These are phyloP conservation scores for Sordariomycetes sp. DNA, from an alignment of 2,329 filamentous ascomycete species.

Conservation along the genomic window DNA sequence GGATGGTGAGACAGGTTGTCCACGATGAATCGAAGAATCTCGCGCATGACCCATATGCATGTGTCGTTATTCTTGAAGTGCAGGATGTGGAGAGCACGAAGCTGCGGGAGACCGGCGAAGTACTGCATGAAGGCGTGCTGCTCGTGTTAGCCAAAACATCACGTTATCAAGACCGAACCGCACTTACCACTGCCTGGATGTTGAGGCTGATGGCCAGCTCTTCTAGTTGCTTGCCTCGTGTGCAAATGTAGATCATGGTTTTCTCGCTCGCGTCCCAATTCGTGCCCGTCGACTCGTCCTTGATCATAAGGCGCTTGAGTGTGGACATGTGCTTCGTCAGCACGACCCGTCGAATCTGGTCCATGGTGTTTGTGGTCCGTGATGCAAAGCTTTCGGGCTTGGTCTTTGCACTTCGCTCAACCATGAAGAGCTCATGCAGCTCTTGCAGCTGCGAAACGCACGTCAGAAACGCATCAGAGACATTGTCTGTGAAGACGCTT, in stretches of 20 bases:
- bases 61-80: slow-evolving; percentile 46
- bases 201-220: slow-evolving; percentile 49
- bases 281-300: slow-evolving; percentile 38
- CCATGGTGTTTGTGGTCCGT: slow-evolving; percentile 38
- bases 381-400: slow-evolving; percentile 44
- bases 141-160: too few species aligned
- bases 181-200: slow-evolving; percentile 42
- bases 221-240: slow-evolving; percentile 35
- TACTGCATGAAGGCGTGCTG: slow-evolving; percentile 51
- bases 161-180: too few species aligned
- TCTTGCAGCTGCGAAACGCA: slow-evolving; percentile 42
- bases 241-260: slow-evolving; percentile 44
- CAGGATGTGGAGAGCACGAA: slow-evolving; percentile 47
- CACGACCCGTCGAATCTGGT: slow-evolving; percentile 47
- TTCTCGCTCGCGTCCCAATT: slow-evolving; percentile 51
- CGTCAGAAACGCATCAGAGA: slow-evolving; percentile 43
- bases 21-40: slow-evolving; percentile 48
- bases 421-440: slow-evolving; percentile 49
- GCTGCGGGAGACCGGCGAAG: slow-evolving; percentile 33
- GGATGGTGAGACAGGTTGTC: slow-evolving; percentile 49
- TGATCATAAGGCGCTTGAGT: slow-evolving; percentile 49
- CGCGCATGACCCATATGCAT: slow-evolving; percentile 45
- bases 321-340: slow-evolving; percentile 48
- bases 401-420: slow-evolving; percentile 42
- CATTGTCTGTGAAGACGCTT: slow-evolving; percentile 56